Evolutionary conservation across 345 rosid genomes (phyloP), one percentile per base, ranked within the genome.

Genomic region (Brassica carinata): DNA sequence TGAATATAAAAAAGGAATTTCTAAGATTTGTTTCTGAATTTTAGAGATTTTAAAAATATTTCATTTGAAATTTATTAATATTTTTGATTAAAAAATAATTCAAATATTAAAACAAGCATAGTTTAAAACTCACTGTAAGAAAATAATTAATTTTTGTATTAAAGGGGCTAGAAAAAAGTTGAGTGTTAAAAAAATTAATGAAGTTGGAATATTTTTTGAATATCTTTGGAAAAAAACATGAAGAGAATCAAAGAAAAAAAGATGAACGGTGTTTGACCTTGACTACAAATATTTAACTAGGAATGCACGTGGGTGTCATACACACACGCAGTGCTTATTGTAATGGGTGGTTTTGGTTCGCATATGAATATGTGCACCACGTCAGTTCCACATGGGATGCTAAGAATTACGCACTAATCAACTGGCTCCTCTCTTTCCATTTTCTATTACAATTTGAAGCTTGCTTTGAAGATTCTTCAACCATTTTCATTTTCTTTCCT

Each of bases 241-340:
- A 1, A 23, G 26, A 23, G 26, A 23, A 23, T 23, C 26, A 23
- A 23, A 23, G 26, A 23, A 23, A 23, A 69, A 68, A 43, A 2
- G 14, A 31, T 31, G 36, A 48, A 53, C n/a, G 73, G 53, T 30
- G 63, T 79, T 79, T 73, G 83, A 79, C 83, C 70, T 51, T 73
- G 83, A 79, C 83, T 67, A 23, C 1, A 27, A 29, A 34, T 51
- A 71, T 48, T 30, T 13, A 45, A 64, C 7, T 10, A 15, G 2
- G n/a, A 79, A 57, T 79, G 79, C 79, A 80, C 83, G 83, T 15
- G 71, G 75, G 31, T 48, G 71, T 40, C 45, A 66, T n/a, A n/a
- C 9, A 62, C 83, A 67, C 83, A 64, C 69, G 83, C 74, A n/a
- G 83, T 74, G 79, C 83, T 74, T 45, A 78, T 71, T 79, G 83